A percentile compares a stretch with the other conserved stretches of the same genome.
Conservation (phyloP, 2,329 filamentous ascomycete genomes). For the Claviceps sp. region DNA sequence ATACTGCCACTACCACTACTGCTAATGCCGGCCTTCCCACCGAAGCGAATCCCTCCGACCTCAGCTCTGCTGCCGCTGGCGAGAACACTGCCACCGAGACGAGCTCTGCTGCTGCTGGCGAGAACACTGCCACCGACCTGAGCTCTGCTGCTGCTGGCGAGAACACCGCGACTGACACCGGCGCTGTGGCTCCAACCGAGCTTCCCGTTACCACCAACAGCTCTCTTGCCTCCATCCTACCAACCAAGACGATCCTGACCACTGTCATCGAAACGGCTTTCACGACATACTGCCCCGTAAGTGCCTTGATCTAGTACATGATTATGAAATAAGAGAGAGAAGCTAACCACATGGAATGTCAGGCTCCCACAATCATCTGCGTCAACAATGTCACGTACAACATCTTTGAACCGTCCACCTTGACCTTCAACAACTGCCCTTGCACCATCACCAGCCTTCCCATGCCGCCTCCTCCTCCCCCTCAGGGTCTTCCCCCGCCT, state of each 20-base stretch:
- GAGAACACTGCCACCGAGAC: not conserved
- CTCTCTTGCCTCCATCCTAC: not conserved
- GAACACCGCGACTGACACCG: not conserved
- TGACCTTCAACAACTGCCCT: constrained; percentile 36
- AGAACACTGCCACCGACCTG: not conserved
- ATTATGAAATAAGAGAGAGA: not conserved
- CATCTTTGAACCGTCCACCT: constrained; percentile 25
- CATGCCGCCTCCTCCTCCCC: constrained; percentile 7
- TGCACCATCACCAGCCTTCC: constrained; percentile 23
- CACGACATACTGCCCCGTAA: constrained; percentile 31
- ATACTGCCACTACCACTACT: not conserved
- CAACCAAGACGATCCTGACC: constrained; percentile 14
- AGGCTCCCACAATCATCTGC: constrained; percentile 22
- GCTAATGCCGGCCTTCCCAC: not conserved
- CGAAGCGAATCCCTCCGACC: not conserved
- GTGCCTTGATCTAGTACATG: constrained; percentile 6
- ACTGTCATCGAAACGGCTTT: constrained; percentile 26
- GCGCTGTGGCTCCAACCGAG: not conserved
- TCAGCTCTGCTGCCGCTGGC: not conserved
- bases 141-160: not conserved
- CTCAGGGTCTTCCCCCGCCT: not conserved
- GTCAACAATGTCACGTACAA: constrained; percentile 30
- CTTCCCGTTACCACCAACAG: not conserved
- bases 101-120: not conserved
- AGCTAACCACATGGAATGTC: not conserved